These are phyloP conservation scores for Curvularia verruculosa DNA, from an alignment of 2,329 filamentous ascomycete species.

Conservation along the genomic window DNA sequence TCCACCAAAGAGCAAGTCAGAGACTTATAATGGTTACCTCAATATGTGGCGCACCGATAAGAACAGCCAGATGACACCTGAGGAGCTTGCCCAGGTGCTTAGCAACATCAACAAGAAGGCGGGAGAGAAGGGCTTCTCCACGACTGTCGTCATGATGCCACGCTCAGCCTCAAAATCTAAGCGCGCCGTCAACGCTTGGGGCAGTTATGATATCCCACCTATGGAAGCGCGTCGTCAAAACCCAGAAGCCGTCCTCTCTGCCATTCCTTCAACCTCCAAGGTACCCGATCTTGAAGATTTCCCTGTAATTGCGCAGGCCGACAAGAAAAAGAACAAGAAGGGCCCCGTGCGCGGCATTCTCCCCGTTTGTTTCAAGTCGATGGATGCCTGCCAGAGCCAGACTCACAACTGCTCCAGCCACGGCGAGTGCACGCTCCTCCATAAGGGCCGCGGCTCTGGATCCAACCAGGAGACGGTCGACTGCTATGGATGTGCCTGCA, in stretches of 20 bases:
- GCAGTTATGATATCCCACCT: constrained; percentile 41
- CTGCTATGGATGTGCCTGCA: constrained; percentile 84
- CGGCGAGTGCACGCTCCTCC: constrained; percentile 76
- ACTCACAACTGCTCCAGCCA: constrained; percentile 85
- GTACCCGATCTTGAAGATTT: constrained; percentile 39
- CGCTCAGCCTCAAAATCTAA: constrained; percentile 37
- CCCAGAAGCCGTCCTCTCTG: constrained; percentile 41
- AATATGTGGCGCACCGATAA: constrained; percentile 34
- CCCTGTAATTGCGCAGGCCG: constrained; percentile 31
- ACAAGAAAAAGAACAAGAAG: constrained; percentile 19
- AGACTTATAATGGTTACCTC: constrained; percentile 41
- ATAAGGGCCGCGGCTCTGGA: constrained; percentile 48
- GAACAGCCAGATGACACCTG: constrained; percentile 22
- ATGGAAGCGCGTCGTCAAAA: constrained; percentile 37
- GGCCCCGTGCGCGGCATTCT: constrained; percentile 60
- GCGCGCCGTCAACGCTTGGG: constrained; percentile 44
- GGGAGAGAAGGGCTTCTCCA: constrained; percentile 28
- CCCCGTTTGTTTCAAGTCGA: constrained; percentile 75
- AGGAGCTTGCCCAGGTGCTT: constrained; percentile 24
- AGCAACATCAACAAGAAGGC: constrained; percentile 18
- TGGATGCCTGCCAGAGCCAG: constrained; percentile 68
- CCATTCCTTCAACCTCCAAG: constrained; percentile 34
- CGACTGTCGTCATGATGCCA: constrained; percentile 50
- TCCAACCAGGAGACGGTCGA: constrained; percentile 50
- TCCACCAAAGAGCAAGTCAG: constrained; percentile 24